Evolutionary conservation across 192 early-diverging fungal species (phyloP), one percentile per base, ranked within the genome.

Genomic region (Entomortierella lignicola): DNA sequence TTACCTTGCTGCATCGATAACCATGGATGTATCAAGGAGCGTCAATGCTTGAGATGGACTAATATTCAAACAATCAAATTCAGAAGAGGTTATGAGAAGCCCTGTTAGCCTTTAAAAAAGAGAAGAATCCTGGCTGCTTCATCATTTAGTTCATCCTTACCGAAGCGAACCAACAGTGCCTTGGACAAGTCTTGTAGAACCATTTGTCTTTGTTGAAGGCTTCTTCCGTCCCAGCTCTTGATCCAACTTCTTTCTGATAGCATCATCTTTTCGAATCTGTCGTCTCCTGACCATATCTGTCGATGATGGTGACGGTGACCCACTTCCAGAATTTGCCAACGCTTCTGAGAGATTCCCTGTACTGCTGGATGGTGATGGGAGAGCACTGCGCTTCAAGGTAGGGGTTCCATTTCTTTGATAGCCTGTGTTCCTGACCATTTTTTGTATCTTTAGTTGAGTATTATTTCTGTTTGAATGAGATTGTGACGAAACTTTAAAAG

Each of bases 181-280:
- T 34, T 80, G 60, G 2, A 71, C 61, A 20, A 60, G 74, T 20
- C 65, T 59, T 26, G 72, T 73, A 7, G 72, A 71, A 23, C 62
- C 26, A 52, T 70, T 55, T 10, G 62, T 50, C 17, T 73, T 66
- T 4, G 63, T 63, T 20, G 73, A 60, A 23, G 63, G 52, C 10
- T 71, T 27, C 37, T 65, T 65, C 18, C 66, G 43, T 34, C 77
- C 69, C 85, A 93, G 80, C 44, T 93, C 91, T 42, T 87, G 85
- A 60, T 90, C 90, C 6, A 90, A 81, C 77, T 91, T 93, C 72
- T 91, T 91, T 55, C 91, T 85, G 61, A 93, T 91, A 48, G 86
- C 87, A 56, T 85, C 81, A 65, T 85, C 84, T 34, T 85, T 85
- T 20, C 75, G 67, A 41, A 50, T 39, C 62, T 82, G 81, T 58